Base-by-base conservation (phyloP, 768 basidiomycete genomes). In the Hericium alpestre region DNA sequence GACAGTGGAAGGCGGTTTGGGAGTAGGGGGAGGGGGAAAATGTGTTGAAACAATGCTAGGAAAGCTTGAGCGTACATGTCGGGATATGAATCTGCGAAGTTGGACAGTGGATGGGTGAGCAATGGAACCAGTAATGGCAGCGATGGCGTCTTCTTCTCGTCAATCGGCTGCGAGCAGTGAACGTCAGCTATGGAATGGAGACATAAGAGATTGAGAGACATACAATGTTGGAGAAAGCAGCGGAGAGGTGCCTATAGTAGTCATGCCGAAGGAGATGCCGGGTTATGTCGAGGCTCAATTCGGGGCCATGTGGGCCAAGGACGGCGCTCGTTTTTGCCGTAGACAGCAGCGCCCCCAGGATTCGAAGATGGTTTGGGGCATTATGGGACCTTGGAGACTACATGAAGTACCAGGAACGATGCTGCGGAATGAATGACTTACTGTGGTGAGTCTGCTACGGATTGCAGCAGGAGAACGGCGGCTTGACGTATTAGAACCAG, bases 1-100 rank as follows among this genome's bases (percentile, higher is more conserved):
- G 71, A 67, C 20, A 84, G 73, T 38, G 81, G 86, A 49, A 87
- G 73, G 8, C 82, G 86, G 68, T 89, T 86, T 1, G 90, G 91
- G 0, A 97, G 76, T 0, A 91, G 71, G 0, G 89, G 87, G 47
- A 94, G 74, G 1, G 62, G 51, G 7, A 63, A 49, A 3, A 59
- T 43, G 18, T 63, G 50, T 6, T 38, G 53, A 9, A 63, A 25
- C 37, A 61, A 18, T 12, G 18, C 49, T 12, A 50, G 43, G 43
- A 58, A 61, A 16, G 60, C 57, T 16, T 56, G 60, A 32, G 38
- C 18, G 48, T 58, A 55, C 22, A 13, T 23, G 6, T 61, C 62
- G 18, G 53, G 46, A 22, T 32, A 46, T 13, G 57, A 53, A 1
- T 54, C 13, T 11, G 32, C 37, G 15, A 61, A 54, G 3, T 47